phyloP scores from a whole-genome alignment of 192 early-diverging fungal species.

The Diversispora epigaea region DNA sequence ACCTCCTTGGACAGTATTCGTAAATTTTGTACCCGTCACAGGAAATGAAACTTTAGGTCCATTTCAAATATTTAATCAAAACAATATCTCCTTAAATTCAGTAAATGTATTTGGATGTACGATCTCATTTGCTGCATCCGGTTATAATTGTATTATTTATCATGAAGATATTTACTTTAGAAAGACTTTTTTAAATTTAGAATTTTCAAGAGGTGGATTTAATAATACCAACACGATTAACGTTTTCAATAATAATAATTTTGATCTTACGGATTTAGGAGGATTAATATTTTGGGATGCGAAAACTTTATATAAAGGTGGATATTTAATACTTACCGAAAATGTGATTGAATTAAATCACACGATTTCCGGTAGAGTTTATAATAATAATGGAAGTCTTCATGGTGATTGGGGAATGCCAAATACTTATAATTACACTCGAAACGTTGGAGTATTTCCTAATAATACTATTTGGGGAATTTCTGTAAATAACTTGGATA shows the following conservation, averaged over 20 bases:
- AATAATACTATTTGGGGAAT: constrained; percentile 13
- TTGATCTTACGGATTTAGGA: not conserved
- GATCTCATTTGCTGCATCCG: not conserved
- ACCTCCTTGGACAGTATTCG: not conserved
- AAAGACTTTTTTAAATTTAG: not conserved
- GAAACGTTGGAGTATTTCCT: not conserved
- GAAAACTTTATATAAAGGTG: not conserved
- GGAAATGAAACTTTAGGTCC: not conserved
- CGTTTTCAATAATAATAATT: not conserved
- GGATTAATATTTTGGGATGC: not conserved
- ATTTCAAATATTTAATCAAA: constrained; percentile 14
- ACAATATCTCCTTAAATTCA: not conserved
- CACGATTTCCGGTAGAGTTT: not conserved
- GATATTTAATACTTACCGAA: not conserved
- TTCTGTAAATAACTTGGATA: no score
- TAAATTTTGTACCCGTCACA: not conserved
- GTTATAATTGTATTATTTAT: constrained; percentile 17
- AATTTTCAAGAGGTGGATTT: not conserved
- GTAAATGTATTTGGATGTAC: not conserved
- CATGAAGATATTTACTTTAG: not conserved
- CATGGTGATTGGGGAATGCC: not conserved
- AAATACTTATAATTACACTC: not conserved
- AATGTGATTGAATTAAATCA: not conserved
- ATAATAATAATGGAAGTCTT: not conserved
- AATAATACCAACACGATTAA: no score